A percentile compares a stretch with the other conserved stretches of the same genome.
phyloP scores from a whole-genome alignment of 2,329 filamentous ascomycete genomes.

The Blastomyces silverae region DNA sequence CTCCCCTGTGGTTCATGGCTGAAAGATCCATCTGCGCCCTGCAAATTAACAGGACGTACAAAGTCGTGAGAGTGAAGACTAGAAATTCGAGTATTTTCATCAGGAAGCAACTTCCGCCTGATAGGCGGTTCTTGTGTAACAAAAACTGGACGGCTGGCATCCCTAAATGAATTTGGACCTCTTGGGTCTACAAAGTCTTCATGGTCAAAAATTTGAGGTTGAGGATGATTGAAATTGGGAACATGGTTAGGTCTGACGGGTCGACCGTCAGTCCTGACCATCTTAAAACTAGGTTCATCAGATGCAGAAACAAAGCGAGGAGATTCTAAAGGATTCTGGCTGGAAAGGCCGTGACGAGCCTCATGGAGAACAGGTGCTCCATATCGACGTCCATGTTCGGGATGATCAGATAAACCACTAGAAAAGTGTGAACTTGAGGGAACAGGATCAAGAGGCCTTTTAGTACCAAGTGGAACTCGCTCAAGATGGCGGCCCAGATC shows the following conservation, averaged over 20 bases:
- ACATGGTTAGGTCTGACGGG: conserved; percentile 21
- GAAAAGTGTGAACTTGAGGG: conserved; percentile 21
- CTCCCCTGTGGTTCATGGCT: conserved; percentile 6
- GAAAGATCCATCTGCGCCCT: conserved; percentile 20
- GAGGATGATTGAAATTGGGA: conserved; percentile 19
- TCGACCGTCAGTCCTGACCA: conserved; percentile 22
- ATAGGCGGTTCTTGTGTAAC: conserved; percentile 22
- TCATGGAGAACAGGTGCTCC: conserved; percentile 18
- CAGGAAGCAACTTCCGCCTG: conserved; percentile 20
- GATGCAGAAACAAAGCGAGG: conserved; percentile 16
- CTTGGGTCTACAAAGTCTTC: conserved; percentile 20
- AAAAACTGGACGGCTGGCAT: conserved; percentile 15
- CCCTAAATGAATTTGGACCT: conserved; percentile 10
- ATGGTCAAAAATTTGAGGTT: conserved; percentile 22
- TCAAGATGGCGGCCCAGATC: conserved; percentile 22
- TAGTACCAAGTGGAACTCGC: conserved; percentile 17
- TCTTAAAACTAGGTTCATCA: conserved; percentile 20
- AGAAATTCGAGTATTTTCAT: conserved; percentile 16
- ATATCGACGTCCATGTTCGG: conserved; percentile 20
- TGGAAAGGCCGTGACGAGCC: conserved; percentile 8
- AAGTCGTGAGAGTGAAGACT: conserved; percentile 35
- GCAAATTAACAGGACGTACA: conserved; percentile 31
- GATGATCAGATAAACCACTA: conserved; percentile 19
- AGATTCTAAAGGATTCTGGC: conserved; percentile 14
- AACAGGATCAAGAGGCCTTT: conserved; percentile 18